These are phyloP conservation scores for Atalantia buxifolia DNA, from an alignment of 345 rosid genomes.

Conservation along the genomic window DNA sequence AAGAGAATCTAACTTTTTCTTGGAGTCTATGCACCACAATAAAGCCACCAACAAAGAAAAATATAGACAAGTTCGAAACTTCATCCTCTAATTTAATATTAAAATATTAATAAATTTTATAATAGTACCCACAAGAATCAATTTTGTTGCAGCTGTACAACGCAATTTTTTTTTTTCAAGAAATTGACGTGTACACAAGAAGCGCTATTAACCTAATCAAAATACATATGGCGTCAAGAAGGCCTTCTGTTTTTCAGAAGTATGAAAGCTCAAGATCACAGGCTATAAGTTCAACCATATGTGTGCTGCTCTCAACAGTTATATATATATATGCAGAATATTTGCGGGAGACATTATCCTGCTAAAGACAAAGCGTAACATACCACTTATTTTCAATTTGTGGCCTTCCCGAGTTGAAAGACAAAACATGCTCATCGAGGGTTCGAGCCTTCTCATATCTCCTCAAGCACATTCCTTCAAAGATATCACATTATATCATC, in stretches of 20 bases:
- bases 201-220: neutral
- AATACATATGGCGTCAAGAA: neutral
- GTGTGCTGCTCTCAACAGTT: neutral
- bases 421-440: slow-evolving; percentile 63
- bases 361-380: neutral
- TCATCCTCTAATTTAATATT: neutral
- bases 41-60: neutral
- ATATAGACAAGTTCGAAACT: neutral
- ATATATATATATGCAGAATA: slow-evolving; percentile 3
- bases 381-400: slow-evolving; percentile 83
- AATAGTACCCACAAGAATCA: neutral
- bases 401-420: slow-evolving; percentile 58
- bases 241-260: neutral
- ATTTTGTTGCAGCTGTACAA: neutral
- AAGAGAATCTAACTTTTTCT: neutral
- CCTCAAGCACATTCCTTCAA: slow-evolving; percentile 72
- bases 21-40: neutral
- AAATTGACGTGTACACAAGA: neutral
- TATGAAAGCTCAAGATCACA: slow-evolving; percentile 1
- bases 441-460: slow-evolving; percentile 62
- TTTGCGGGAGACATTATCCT: neutral
- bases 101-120: no score
- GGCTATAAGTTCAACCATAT: neutral
- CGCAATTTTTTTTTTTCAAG: neutral
- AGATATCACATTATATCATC: slow-evolving; percentile 9